phyloP scores from a whole-genome alignment of 2,329 filamentous ascomycete genomes.

The Cercospora beticola region DNA sequence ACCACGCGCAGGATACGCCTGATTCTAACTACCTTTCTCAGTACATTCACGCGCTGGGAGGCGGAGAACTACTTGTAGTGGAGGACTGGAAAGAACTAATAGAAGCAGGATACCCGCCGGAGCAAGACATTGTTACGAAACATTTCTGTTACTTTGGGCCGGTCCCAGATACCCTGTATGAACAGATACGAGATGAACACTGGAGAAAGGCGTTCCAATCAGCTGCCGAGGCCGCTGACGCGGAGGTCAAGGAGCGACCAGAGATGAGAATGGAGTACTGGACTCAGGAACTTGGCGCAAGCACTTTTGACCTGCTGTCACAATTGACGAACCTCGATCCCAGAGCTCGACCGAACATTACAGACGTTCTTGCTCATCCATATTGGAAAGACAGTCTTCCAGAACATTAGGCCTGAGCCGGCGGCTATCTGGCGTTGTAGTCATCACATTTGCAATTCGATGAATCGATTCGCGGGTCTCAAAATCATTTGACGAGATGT shows the following conservation, averaged over 20 bases:
- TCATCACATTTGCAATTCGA: no score
- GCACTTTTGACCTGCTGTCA: constrained; percentile 38
- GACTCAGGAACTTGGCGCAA: constrained; percentile 33
- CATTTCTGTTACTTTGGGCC: constrained; percentile 42
- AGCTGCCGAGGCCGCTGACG: constrained; percentile 33
- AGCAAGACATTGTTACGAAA: constrained; percentile 39
- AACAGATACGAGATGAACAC: constrained; percentile 34
- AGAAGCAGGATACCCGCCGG: constrained; percentile 32
- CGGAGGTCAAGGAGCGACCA: constrained; percentile 33
- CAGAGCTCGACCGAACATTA: constrained; percentile 36
- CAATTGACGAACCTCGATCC: constrained; percentile 39
- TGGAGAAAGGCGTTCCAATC: constrained; percentile 33
- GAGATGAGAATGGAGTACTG: constrained; percentile 35
- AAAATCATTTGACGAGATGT: no score
- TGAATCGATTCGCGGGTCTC: no score
- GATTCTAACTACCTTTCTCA: constrained; percentile 18
- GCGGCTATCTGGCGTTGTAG: no score
- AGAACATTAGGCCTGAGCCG: no score
- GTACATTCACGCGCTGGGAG: constrained; percentile 41
- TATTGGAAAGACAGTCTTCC: constrained; percentile 31
- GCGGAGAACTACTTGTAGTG: constrained; percentile 36
- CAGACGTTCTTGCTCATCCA: constrained; percentile 38
- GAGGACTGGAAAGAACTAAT: constrained; percentile 33
- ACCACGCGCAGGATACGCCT: background rate
- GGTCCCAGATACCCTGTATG: constrained; percentile 35